Evolutionary conservation across 164 flowering plant species (phyloP).

Genomic region (Aristolochia contorta): DNA sequence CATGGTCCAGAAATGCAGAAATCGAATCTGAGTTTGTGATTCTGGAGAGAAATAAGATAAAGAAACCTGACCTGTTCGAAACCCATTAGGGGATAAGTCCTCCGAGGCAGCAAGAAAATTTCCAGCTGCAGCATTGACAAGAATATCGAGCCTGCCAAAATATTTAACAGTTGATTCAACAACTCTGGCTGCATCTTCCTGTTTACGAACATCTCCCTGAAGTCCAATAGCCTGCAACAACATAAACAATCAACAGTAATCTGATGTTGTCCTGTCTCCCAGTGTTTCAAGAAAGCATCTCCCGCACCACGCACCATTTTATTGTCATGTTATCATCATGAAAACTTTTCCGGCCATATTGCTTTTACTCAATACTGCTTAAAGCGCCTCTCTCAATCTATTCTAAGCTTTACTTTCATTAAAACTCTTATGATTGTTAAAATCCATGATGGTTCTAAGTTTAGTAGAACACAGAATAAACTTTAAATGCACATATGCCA

Average conservation of each 20-base stretch:
- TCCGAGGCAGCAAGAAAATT: slow-evolving; percentile 80
- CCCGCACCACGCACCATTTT: too few species aligned
- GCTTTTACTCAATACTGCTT: too few species aligned
- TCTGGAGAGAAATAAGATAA: not conserved
- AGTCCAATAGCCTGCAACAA: slow-evolving; percentile 67
- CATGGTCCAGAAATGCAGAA: not conserved
- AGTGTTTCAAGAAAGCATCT: too few species aligned
- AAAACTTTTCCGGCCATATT: too few species aligned
- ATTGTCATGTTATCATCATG: too few species aligned
- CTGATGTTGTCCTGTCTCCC: too few species aligned
- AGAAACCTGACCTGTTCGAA: slow-evolving; percentile 55
- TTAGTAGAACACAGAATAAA: too few species aligned
- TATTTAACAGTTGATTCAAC: slow-evolving; percentile 62
- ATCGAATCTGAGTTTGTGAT: not conserved
- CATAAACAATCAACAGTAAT: not conserved
- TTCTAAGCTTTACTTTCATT: too few species aligned
- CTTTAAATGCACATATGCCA: too few species aligned
- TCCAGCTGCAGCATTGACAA: slow-evolving; percentile 92
- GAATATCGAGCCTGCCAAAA: slow-evolving; percentile 79
- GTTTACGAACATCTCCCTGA: slow-evolving; percentile 83
- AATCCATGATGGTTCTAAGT: too few species aligned
- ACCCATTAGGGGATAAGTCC: slow-evolving; percentile 88
- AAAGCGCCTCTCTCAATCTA: too few species aligned
- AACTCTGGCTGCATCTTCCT: slow-evolving; percentile 70
- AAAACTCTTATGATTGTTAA: too few species aligned